Base-by-base conservation (phyloP, 108 stramenopile genomes). In the Seminavis robusta region DNA sequence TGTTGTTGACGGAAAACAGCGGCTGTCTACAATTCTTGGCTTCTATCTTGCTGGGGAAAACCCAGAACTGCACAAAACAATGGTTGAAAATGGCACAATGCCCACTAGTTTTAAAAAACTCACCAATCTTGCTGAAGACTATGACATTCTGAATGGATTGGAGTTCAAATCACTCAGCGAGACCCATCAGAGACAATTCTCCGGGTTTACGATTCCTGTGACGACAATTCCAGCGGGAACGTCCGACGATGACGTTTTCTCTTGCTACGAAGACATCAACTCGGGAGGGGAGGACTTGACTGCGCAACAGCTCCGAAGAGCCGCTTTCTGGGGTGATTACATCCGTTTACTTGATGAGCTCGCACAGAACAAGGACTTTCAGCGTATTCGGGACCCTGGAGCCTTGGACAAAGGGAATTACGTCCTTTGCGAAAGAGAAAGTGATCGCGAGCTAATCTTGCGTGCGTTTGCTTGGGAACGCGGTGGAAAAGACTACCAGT, bases 1-100 rank as follows among this genome's bases (percentile, higher is more conserved):
- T 15, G 59, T 60, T 7, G 39, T 60, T 6, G 59, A 60, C 20
- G 59, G 59, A 20, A 60, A 60, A 30, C 59, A 60, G 33, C 47
- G 59, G 3, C 28, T 60, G 23, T 20, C 27, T 15, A 28, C 53
- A 20, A 21, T 55, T 28, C 27, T 55, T 13, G 21, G 53, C 17
- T 55, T 55, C 21, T 55, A 19, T 41, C 5, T 55, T 13, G 34
- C 33, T 9, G 34, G 53, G 15, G 8, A 55, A 9, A 5, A 28
- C 5, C 6, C 33, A 9, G 15, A n/a, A 3, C 30, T n/a, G 4
- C 11, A 31, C 4, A 31, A 5, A 27, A n/a, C 20, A n/a, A n/a
- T 9, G 8, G 17, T 9, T 9, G 9, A 8, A 8, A 46, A 11
- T 9, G 17, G 9, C 17, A 21, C 45, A 11, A 52, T 26, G 10